Evolutionary conservation across 495 filamentous ascomycete species (phyloP).

Genomic region (Articulospora tetracladia): DNA sequence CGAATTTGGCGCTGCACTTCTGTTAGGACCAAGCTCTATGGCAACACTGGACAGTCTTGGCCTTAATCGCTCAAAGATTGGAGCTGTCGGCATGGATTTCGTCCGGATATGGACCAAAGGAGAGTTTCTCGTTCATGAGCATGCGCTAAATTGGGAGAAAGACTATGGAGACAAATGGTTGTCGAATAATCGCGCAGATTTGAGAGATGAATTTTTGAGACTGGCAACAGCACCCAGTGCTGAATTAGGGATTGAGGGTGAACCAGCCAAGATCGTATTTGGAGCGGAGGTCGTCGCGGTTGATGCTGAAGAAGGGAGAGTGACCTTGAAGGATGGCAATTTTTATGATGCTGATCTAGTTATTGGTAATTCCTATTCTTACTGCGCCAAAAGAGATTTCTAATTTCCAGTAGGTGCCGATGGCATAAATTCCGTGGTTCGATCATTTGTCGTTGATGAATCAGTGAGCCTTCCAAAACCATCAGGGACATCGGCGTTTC

Average conservation of each 20-base stretch:
- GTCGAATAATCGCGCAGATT: slow-evolving; percentile 22
- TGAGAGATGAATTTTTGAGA: slow-evolving; percentile 24
- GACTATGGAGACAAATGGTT: slow-evolving; percentile 24
- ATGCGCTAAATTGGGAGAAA: slow-evolving; percentile 24
- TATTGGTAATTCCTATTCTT: slow-evolving; percentile 11
- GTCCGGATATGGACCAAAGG: slow-evolving; percentile 26
- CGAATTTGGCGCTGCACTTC: slow-evolving; percentile 25
- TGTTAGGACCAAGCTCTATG: slow-evolving; percentile 10
- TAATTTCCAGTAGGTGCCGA: slow-evolving; percentile 14
- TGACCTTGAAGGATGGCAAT: slow-evolving; percentile 24
- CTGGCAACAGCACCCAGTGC: slow-evolving; percentile 19
- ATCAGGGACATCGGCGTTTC: not conserved
- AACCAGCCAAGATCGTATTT: slow-evolving; percentile 22
- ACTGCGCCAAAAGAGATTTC: too few species aligned
- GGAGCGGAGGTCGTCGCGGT: slow-evolving; percentile 23
- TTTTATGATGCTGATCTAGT: slow-evolving; percentile 27
- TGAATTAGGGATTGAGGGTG: slow-evolving; percentile 19
- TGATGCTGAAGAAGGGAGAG: slow-evolving; percentile 23
- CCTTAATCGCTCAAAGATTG: slow-evolving; percentile 23
- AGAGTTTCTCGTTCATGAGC: slow-evolving; percentile 21
- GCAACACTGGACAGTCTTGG: not conserved
- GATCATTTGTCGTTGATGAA: slow-evolving; percentile 21
- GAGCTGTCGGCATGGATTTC: slow-evolving; percentile 21
- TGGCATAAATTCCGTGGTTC: slow-evolving; percentile 26
- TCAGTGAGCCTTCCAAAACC: not conserved